These are phyloP conservation scores for Populus hybrid DNA, from an alignment of 441 rosid genomes.

Conservation along the genomic window DNA sequence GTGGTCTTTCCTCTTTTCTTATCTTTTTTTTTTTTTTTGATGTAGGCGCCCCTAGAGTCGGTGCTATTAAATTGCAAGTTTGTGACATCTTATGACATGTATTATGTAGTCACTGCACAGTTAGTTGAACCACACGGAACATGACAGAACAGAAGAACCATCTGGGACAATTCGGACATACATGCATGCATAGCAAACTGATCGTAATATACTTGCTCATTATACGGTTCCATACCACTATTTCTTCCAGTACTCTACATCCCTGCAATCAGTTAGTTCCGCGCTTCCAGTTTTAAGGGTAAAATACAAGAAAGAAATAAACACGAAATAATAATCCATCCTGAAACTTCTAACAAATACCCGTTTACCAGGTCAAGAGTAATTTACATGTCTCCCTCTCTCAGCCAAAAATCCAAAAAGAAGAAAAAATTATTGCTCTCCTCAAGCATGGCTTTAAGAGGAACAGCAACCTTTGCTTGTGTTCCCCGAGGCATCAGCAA, in stretches of 20 bases:
- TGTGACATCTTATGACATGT: background rate
- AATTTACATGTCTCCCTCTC: conserved; percentile 54
- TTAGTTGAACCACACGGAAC: background rate
- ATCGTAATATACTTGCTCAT: background rate
- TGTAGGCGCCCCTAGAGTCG: background rate
- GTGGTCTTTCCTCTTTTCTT: background rate
- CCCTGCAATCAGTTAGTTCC: conserved; percentile 8
- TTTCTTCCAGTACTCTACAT: background rate
- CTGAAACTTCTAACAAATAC: conserved; percentile 12
- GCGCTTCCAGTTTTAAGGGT: conserved; percentile 3
- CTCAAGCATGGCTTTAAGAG: conserved; percentile 25
- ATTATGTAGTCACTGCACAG: background rate
- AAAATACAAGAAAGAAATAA: conserved; percentile 4
- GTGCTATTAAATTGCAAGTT: background rate
- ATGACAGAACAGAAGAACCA: background rate
- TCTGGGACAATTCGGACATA: background rate
- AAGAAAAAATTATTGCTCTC: conserved; percentile 9
- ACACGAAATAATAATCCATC: conserved; percentile 8
- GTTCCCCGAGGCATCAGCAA: conserved; percentile 52
- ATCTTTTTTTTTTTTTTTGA: too few species aligned
- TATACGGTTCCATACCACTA: background rate
- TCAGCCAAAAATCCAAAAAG: conserved; percentile 33
- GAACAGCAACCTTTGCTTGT: conserved; percentile 70
- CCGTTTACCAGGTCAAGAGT: conserved; percentile 22
- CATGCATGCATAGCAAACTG: background rate